phyloP scores from a whole-genome alignment of 805 yeast genomes.

The Maudiozyma serrabonitensis region DNA sequence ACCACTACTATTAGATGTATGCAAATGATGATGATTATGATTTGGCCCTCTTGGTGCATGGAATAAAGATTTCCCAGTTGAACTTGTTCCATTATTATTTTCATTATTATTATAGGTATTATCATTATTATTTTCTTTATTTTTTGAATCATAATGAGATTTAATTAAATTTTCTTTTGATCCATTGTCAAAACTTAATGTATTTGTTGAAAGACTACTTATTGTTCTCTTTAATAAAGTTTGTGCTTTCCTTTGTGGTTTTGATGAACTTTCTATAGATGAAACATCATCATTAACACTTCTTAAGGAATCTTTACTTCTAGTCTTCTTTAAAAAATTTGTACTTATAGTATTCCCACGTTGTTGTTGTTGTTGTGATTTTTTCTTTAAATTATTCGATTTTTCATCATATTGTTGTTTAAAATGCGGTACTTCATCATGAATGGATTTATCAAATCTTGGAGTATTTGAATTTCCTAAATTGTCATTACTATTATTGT shows the following conservation, averaged over 20 bases:
- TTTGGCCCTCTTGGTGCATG: background rate
- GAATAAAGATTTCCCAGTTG: background rate
- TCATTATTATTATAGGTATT: background rate
- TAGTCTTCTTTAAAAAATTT: background rate
- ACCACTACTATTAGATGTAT: background rate
- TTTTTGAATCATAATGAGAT: background rate
- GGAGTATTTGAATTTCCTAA: background rate
- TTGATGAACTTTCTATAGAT: background rate
- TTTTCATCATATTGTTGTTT: slow-evolving; percentile 3
- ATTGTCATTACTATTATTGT: background rate
- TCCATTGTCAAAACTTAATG: background rate
- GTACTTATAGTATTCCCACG: background rate
- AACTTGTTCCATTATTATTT: background rate
- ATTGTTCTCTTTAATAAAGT: slow-evolving; percentile 14
- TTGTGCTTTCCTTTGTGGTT: slow-evolving; percentile 2
- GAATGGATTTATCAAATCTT: slow-evolving; percentile 2
- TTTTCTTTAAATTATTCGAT: background rate
- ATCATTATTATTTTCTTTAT: background rate
- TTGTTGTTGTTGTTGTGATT: background rate
- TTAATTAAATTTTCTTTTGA: slow-evolving; percentile 1
- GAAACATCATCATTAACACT: background rate
- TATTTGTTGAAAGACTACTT: slow-evolving; percentile 15
- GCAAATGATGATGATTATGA: background rate
- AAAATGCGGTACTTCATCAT: slow-evolving; percentile 8
- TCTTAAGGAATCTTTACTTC: background rate